phyloP scores from a whole-genome alignment of 768 basidiomycete species.

The Auriscalpium microsporum region DNA sequence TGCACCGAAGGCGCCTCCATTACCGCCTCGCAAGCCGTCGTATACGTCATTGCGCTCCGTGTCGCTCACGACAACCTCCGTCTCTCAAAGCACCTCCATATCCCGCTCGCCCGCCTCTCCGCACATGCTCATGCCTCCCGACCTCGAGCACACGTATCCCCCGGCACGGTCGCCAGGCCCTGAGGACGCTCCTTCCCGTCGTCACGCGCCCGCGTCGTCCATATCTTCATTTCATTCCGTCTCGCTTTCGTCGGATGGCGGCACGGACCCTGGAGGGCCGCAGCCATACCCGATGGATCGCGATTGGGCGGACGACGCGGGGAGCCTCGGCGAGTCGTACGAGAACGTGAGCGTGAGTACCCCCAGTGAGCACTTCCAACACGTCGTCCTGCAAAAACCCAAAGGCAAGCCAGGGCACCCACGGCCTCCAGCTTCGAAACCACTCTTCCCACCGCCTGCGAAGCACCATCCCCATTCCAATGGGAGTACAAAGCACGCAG shows the following conservation, averaged over 20 bases:
- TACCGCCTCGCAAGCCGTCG: conserved; percentile 57
- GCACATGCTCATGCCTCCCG: conserved; percentile 34
- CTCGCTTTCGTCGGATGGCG: conserved; percentile 58
- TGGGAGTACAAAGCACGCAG: background rate
- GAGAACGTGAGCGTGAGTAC: conserved; percentile 59
- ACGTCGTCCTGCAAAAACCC: conserved; percentile 19
- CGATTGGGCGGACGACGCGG: conserved; percentile 37
- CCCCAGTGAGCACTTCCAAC: conserved; percentile 38
- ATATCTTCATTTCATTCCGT: conserved; percentile 76
- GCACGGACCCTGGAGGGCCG: conserved; percentile 6
- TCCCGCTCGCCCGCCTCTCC: conserved; percentile 26
- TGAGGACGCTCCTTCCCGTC: conserved; percentile 17
- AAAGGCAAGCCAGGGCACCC: background rate
- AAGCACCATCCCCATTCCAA: background rate
- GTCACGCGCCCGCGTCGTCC: conserved; percentile 55
- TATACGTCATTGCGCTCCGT: conserved; percentile 33
- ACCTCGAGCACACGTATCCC: conserved; percentile 44
- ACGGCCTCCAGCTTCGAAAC: conserved; percentile 20
- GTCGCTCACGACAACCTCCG: conserved; percentile 51
- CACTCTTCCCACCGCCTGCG: conserved; percentile 10
- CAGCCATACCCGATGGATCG: conserved; percentile 36
- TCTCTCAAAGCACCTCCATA: conserved; percentile 25
- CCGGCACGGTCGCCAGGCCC: conserved; percentile 18
- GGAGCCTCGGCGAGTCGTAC: conserved; percentile 57
- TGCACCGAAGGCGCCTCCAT: conserved; percentile 35